Evolutionary conservation across 1,284 basidiomycete genomes (phyloP), one percentile per base, ranked within the genome.

Genomic region (Peniophora sp.): DNA sequence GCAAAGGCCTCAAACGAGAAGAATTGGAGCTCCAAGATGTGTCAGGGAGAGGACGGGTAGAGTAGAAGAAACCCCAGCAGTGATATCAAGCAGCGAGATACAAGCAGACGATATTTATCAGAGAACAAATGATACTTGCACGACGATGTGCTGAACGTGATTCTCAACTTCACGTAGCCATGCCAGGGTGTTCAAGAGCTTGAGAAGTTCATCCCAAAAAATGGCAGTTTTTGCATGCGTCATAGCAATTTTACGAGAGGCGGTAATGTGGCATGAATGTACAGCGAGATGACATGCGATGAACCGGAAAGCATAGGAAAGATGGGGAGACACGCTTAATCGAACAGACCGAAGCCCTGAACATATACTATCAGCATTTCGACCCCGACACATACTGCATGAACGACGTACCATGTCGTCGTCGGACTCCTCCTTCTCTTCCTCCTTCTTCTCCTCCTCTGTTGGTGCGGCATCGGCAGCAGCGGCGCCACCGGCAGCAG

Each of bases 341-440:
- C 87, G 78, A 89, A 89, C 55, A 89, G 78, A 76, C 86, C 85
- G 76, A 89, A 89, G 70, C 86, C 85, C 83, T 83, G 57, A 24
- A 52, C 45, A 54, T 25, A 20, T 14, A 41, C 47, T 38, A 14
- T 52, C 50, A 51, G 47, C 41, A 50, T 22, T 50, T 38, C 20
- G 45, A 45, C 11, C n/a, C 2, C 49, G 22, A 50, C 36, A 12
- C 25, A 9, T 14, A 34, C 47, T 36, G 20, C 14, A 17, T 24
- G 20, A 49, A 46, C n/a, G 19, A 75, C 87, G 56, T 60, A 92
- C 91, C 92, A 94, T 94, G 73, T 94, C 92, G 50, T 91, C 87
- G 73, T 95, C 92, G 56, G 86, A 89, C 63, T 88, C 84, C 68
- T 92, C 91, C 75, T 94, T 86, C 77, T 92, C 83, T 69, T 92